A percentile compares a stretch with the other conserved stretches of the same genome.
Evolutionary conservation across 768 basidiomycete genomes (phyloP).

Genomic region (Termitomyces sp.): DNA sequence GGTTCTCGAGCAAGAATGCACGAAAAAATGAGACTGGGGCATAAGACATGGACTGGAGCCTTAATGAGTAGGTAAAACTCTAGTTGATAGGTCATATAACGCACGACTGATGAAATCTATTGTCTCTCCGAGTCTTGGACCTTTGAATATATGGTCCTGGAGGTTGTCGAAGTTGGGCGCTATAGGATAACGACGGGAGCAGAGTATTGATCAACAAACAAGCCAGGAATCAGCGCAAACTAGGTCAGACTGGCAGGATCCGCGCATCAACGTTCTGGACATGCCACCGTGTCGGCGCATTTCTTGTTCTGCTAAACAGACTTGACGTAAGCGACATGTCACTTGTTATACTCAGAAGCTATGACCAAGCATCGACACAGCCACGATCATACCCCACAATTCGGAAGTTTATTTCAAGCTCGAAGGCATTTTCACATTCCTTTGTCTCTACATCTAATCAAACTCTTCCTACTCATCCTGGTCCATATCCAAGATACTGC

Average conservation of each 20-base stretch:
- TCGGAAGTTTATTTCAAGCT: not conserved
- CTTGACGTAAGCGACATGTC: slow-evolving; percentile 15
- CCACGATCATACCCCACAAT: slow-evolving; percentile 8
- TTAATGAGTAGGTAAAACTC: not conserved
- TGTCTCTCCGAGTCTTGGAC: not conserved
- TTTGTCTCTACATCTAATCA: not conserved
- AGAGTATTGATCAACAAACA: not conserved
- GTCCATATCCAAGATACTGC: slow-evolving; percentile 40
- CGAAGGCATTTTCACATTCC: not conserved
- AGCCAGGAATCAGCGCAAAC: not conserved
- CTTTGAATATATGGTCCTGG: not conserved
- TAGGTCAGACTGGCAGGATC: not conserved
- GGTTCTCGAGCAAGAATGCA: slow-evolving; percentile 30
- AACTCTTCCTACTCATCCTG: slow-evolving; percentile 27
- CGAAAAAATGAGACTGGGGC: slow-evolving; percentile 17
- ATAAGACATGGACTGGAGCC: slow-evolving; percentile 7
- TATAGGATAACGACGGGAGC: not conserved
- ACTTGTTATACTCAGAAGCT: not conserved
- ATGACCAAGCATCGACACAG: slow-evolving; percentile 6
- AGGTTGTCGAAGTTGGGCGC: not conserved
- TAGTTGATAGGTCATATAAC: not conserved
- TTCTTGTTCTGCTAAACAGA: not conserved
- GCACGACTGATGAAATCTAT: slow-evolving; percentile 1
- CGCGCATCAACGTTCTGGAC: slow-evolving; percentile 1
- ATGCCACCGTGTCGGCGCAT: slow-evolving; percentile 5